Base-by-base conservation (phyloP, 2,329 filamentous ascomycete genomes). In the Botrytis squamosa region DNA sequence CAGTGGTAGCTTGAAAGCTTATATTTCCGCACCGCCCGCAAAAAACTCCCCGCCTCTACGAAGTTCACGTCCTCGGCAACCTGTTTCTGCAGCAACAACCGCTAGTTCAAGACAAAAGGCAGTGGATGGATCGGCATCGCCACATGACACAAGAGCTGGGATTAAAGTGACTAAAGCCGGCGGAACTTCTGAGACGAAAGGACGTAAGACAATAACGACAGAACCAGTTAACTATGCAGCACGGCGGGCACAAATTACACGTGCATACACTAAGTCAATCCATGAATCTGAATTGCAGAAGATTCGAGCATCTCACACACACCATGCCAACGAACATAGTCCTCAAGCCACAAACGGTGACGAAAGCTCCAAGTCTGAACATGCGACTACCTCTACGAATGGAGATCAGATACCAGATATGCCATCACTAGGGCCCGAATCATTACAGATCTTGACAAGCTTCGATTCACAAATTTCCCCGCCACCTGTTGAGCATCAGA, bases 181-280 rank as follows among this genome's bases (percentile, higher is more conserved):
- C 42, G 76, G 72, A 62, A 60, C 74, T 46, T 74, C 77, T 38
- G 76, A 79, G 52, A 70, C 82, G 82, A 55, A 85, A 86, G 70
- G 78, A 80, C 75, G 77, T 62, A 80, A 75, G 62, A 89, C 89
- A 79, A 85, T 89, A 70, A 88, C 88, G 1, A 84, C 95, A 74
- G 91, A 91, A 1, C 91, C 92, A 74, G 93, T 97, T 70, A 93
- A 97, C 82, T 96, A 97, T 81, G 93, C 92, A 74, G 92, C 93
- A 77, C 88, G 93, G 69, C 88, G 94, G 78, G 91, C 94, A 80
- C 90, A 91, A 75, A 97, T 97, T 78, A 92, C 95, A 78, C 89
- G 94, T 73, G 94, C 93, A 22, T 95, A 97, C 82, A 95, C 90
- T 78, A 93, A 92, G 80, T 93, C 92, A n/a, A 90, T 96, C 66